Conservation (phyloP, 1,284 basidiomycete species). For the Ustilago hordei region DNA sequence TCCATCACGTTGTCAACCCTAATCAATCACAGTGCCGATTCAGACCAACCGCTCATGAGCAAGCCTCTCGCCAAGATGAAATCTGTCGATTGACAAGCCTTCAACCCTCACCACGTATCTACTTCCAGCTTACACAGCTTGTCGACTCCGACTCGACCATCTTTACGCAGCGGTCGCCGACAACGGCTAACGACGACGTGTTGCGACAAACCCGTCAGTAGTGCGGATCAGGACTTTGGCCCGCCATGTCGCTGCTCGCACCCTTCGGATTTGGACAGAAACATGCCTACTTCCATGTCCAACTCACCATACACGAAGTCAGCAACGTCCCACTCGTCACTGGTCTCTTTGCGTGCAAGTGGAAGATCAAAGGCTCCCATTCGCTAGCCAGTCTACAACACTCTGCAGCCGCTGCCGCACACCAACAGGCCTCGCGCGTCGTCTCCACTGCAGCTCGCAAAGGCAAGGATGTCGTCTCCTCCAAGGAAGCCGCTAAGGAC, state of each 20-base stretch:
- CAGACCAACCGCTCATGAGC: background rate
- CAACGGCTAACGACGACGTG: background rate
- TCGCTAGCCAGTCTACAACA: conserved; percentile 49
- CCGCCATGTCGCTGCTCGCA: conserved; percentile 57
- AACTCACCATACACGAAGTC: conserved; percentile 78
- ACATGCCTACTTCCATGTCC: conserved; percentile 76
- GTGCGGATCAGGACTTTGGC: background rate
- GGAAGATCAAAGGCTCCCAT: conserved; percentile 79
- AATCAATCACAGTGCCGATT: background rate
- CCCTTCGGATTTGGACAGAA: conserved; percentile 72
- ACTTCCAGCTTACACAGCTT: background rate
- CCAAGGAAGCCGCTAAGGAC: conserved; percentile 20
- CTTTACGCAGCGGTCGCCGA: background rate
- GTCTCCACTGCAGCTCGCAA: conserved; percentile 21
- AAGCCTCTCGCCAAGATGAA: conserved; percentile 4
- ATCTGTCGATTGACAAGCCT: background rate
- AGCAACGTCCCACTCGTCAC: conserved; percentile 80
- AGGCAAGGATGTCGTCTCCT: conserved; percentile 2
- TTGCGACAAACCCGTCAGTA: background rate
- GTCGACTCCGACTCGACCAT: background rate
- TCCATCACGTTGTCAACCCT: background rate
- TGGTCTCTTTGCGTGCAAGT: conserved; percentile 80
- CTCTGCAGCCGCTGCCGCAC: conserved; percentile 39
- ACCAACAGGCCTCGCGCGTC: conserved; percentile 31
- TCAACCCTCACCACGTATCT: background rate